Conservation (phyloP, 768 basidiomycete genomes). For the Dacryopinax primogenitus region DNA sequence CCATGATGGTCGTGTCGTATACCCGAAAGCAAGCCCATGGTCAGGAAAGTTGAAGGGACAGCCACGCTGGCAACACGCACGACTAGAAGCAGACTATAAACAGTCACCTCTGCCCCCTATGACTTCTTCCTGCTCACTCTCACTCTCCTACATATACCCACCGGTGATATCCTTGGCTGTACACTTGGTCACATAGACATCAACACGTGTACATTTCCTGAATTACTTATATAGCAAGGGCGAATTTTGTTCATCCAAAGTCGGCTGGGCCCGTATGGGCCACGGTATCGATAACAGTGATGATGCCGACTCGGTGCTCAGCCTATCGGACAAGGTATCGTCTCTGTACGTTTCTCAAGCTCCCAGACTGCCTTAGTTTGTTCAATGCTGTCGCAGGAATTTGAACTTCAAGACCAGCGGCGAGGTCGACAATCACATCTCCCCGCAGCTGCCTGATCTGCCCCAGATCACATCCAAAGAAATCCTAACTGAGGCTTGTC, state of each 20-base stretch:
- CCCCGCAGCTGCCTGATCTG: not conserved
- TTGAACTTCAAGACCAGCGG: not conserved
- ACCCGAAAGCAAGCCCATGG: too few species aligned
- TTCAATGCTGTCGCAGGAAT: not conserved
- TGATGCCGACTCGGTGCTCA: not conserved
- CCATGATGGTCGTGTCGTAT: too few species aligned
- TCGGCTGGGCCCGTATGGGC: constrained; percentile 4
- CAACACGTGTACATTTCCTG: not conserved
- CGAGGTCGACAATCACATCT: not conserved
- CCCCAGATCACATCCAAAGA: not conserved
- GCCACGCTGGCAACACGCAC: too few species aligned
- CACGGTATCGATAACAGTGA: not conserved
- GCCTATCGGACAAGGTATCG: not conserved
- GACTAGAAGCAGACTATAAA: too few species aligned
- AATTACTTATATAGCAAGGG: not conserved
- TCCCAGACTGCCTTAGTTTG: not conserved
- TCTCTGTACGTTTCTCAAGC: not conserved
- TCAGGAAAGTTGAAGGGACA: too few species aligned
- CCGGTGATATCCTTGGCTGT: not conserved
- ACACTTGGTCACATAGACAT: not conserved
- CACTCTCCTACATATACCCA: constrained; percentile 3
- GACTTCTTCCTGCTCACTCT: not conserved
- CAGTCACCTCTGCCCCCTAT: not conserved
- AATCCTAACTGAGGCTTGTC: not conserved
- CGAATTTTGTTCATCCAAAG: not conserved